Percentiles rank a stretch among this genome's conserved stretches.
phyloP scores from a whole-genome alignment of 2,329 filamentous ascomycete species.

The Alternaria sp. region DNA sequence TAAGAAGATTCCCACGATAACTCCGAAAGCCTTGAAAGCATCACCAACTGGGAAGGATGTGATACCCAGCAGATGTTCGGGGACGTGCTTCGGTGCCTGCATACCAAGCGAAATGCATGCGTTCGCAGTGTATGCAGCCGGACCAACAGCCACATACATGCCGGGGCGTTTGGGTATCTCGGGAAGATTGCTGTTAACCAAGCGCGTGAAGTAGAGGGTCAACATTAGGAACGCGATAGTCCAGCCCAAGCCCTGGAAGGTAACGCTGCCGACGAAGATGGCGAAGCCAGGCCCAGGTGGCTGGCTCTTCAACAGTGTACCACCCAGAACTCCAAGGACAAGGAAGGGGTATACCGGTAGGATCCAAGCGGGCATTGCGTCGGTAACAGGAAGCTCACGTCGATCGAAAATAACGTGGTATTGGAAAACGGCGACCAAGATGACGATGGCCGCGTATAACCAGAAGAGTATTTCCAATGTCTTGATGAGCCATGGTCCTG shows the following conservation, averaged over 20 bases:
- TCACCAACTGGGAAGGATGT: slow-evolving; percentile 44
- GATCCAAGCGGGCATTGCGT: slow-evolving; percentile 51
- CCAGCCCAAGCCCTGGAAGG: slow-evolving; percentile 72
- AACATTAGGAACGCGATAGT: slow-evolving; percentile 71
- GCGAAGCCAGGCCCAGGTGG: slow-evolving; percentile 30
- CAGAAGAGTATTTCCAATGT: slow-evolving; percentile 71
- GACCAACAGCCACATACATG: slow-evolving; percentile 61
- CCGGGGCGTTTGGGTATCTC: slow-evolving; percentile 49
- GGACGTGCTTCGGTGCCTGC: slow-evolving; percentile 47
- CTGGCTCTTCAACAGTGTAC: slow-evolving; percentile 45
- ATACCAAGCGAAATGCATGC: slow-evolving; percentile 51
- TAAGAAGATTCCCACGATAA: slow-evolving; percentile 54
- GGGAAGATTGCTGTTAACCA: slow-evolving; percentile 67
- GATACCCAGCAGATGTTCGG: slow-evolving; percentile 42
- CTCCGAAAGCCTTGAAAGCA: slow-evolving; percentile 51
- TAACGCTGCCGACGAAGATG: slow-evolving; percentile 62
- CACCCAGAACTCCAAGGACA: slow-evolving; percentile 47
- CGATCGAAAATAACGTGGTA: slow-evolving; percentile 97
- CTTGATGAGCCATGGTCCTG: slow-evolving; percentile 62
- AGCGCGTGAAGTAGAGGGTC: slow-evolving; percentile 72
- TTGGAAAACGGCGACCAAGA: slow-evolving; percentile 77
- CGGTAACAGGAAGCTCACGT: slow-evolving; percentile 59
- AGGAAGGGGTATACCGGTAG: slow-evolving; percentile 44
- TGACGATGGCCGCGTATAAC: slow-evolving; percentile 64
- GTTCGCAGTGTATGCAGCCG: slow-evolving; percentile 35